These are phyloP conservation scores for Zygnema circumcarinatum DNA, from an alignment of 139 green algal genomes.

Conservation along the genomic window DNA sequence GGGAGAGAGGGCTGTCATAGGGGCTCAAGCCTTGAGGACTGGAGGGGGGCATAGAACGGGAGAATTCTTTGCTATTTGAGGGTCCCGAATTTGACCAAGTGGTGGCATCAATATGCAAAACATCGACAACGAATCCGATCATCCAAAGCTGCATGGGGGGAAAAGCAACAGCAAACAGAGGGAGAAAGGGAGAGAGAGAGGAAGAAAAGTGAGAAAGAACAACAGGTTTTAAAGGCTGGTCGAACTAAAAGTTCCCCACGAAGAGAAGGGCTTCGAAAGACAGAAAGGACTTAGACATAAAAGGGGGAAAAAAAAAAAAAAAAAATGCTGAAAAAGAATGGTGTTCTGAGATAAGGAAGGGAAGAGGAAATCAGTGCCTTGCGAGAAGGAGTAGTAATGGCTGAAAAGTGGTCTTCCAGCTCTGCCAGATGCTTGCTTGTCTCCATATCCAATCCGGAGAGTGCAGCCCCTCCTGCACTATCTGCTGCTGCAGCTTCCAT, in stretches of 20 bases:
- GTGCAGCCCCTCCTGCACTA: not conserved
- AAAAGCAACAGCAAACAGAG: too few relatives aligned
- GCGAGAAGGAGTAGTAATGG: constrained; percentile 3
- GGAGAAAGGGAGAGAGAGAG: too few relatives aligned
- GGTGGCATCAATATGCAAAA: constrained; percentile 17
- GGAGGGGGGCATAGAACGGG: not conserved
- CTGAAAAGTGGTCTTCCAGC: constrained; percentile 23
- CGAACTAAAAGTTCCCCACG: too few relatives aligned
- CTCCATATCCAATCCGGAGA: not conserved
- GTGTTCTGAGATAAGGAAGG: too few relatives aligned
- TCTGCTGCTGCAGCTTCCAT: constrained; percentile 22
- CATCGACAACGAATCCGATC: constrained; percentile 5
- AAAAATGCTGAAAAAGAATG: too few relatives aligned
- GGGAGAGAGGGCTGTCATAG: not conserved
- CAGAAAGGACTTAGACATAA: too few relatives aligned
- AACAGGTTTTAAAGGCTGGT: too few relatives aligned
- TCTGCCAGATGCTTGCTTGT: not conserved
- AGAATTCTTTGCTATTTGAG: not conserved
- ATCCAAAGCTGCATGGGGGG: constrained; percentile 10
- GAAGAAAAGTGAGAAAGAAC: too few relatives aligned
- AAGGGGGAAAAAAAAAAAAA: too few relatives aligned
- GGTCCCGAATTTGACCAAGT: not conserved
- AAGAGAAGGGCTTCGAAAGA: too few relatives aligned
- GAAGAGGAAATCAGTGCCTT: too few relatives aligned
- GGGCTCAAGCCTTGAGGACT: not conserved